phyloP scores from a whole-genome alignment of 495 filamentous ascomycete genomes.

The Parachaetomium inaequale region DNA sequence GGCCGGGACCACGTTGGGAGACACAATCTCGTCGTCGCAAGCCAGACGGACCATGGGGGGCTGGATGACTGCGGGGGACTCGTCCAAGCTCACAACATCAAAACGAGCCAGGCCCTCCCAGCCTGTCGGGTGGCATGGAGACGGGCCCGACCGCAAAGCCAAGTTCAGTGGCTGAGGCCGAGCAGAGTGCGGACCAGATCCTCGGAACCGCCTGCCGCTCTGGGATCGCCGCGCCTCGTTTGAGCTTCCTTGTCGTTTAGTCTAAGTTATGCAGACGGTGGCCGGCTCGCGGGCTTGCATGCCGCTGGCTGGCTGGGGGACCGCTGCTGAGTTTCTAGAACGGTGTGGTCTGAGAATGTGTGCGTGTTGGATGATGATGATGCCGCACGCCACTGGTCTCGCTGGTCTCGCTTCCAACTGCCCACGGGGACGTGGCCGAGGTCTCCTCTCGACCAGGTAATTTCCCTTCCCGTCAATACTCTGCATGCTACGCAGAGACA shows the following conservation, averaged over 20 bases:
- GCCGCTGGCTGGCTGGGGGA: neutral
- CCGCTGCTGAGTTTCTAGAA: neutral
- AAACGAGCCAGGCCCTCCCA: constrained; percentile 1
- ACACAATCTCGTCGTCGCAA: neutral
- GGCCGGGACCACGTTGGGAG: neutral
- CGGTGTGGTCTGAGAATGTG: neutral
- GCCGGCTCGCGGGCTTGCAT: neutral
- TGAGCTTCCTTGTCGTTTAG: neutral
- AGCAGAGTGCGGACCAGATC: neutral
- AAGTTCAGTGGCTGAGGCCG: neutral
- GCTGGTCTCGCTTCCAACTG: neutral
- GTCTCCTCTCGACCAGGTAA: neutral
- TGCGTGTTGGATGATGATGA: neutral
- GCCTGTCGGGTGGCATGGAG: neutral
- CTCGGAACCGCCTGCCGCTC: neutral
- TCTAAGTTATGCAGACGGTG: neutral
- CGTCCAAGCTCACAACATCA: neutral
- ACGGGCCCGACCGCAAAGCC: neutral
- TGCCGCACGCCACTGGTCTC: neutral
- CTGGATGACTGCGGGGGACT: neutral
- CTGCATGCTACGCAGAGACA: neutral
- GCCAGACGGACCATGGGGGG: neutral
- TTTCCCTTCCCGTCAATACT: constrained; percentile 14
- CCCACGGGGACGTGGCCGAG: neutral
- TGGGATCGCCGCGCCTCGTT: constrained; percentile 8